phyloP scores from a whole-genome alignment of 2,329 filamentous ascomycete species.

The Aspergillus tubingensis region DNA sequence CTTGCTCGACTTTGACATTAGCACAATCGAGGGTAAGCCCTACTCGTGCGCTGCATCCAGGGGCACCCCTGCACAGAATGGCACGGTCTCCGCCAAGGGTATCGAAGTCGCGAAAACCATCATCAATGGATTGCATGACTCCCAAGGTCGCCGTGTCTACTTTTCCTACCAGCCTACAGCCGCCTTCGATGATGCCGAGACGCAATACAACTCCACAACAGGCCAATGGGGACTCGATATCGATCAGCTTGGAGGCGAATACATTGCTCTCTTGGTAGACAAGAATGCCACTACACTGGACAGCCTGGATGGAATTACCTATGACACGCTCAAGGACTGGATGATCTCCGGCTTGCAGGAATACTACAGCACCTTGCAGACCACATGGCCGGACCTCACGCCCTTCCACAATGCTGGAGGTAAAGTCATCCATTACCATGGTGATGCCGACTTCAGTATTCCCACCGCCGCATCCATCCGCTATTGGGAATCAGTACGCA shows the following conservation, averaged over 20 bases:
- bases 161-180: constrained; percentile 37
- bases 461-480: constrained; percentile 57
- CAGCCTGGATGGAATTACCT: constrained; percentile 52
- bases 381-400: constrained; percentile 56
- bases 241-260: constrained; percentile 43
- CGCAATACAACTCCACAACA: constrained; percentile 31
- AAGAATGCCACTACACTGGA: constrained; percentile 41
- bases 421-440: constrained; percentile 62
- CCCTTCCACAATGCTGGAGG: constrained; percentile 53
- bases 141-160: constrained; percentile 45
- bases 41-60: constrained; percentile 47
- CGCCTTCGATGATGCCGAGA: constrained; percentile 29
- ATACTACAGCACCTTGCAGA: constrained; percentile 56
- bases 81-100: constrained; percentile 30
- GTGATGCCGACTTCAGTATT: constrained; percentile 57
- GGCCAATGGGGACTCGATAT: constrained; percentile 34
- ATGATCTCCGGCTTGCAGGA: constrained; percentile 52
- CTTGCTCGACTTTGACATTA: constrained; percentile 50
- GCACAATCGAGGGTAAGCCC: constrained; percentile 47
- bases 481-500: constrained; percentile 58
- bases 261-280: constrained; percentile 33
- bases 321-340: constrained; percentile 59
- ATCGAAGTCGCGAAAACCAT: constrained; percentile 40
- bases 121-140: constrained; percentile 45
- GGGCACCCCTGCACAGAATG: constrained; percentile 34